Conservation (phyloP, 805 yeast species). For the Candida nitratophila region DNA sequence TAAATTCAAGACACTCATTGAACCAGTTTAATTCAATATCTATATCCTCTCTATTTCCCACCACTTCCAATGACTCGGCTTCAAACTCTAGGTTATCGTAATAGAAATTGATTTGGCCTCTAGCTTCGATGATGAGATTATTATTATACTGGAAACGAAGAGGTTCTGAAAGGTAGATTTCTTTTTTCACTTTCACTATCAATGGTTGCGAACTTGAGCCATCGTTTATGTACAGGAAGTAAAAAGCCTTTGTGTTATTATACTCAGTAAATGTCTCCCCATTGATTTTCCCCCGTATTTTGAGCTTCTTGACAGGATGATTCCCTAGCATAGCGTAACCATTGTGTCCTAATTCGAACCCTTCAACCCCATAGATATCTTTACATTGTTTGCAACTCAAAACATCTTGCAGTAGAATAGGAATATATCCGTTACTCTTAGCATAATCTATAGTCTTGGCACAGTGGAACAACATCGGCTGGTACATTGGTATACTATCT, state of each 20-base stretch:
- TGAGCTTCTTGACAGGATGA: slow-evolving; percentile 33
- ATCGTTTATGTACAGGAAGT: slow-evolving; percentile 25
- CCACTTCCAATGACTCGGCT: slow-evolving; percentile 19
- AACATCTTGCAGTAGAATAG: slow-evolving; percentile 27
- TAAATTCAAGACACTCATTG: slow-evolving; percentile 19
- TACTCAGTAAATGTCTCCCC: slow-evolving; percentile 22
- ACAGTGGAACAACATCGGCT: slow-evolving; percentile 27
- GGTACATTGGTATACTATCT: slow-evolving; percentile 24
- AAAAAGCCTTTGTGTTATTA: slow-evolving; percentile 1
- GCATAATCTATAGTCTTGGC: slow-evolving; percentile 21
- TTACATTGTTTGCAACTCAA: slow-evolving; percentile 10
- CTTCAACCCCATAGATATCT: slow-evolving; percentile 21
- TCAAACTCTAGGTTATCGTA: slow-evolving; percentile 22
- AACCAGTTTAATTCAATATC: slow-evolving; percentile 30
- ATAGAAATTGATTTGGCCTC: slow-evolving; percentile 17
- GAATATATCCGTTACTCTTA: slow-evolving; percentile 11
- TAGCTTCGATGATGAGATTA: slow-evolving; percentile 15
- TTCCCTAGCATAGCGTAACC: slow-evolving; percentile 29
- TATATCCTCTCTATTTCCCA: slow-evolving; percentile 16
- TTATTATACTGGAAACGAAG: slow-evolving; percentile 6
- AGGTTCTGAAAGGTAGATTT: not conserved
- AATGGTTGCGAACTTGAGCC: slow-evolving; percentile 19
- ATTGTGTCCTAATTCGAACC: slow-evolving; percentile 7
- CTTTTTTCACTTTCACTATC: slow-evolving; percentile 18
- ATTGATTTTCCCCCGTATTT: slow-evolving; percentile 29